Evolutionary conservation across 345 rosid species (phyloP).

Genomic region (Aegle marmelos): DNA sequence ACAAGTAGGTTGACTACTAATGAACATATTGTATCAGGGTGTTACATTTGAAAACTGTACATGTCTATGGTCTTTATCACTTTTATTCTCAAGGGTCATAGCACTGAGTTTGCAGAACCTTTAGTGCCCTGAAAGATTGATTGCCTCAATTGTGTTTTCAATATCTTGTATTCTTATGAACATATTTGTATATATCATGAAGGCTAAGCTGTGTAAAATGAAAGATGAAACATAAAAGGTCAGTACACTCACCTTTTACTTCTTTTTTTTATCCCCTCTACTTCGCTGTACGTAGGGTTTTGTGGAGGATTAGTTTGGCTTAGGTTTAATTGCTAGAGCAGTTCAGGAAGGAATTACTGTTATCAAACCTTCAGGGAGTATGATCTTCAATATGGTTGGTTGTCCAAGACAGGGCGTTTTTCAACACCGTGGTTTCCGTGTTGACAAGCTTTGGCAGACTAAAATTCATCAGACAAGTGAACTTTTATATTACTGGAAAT

Average conservation of each 20-base stretch:
- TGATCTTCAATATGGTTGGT: no score
- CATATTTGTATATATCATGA: neutral
- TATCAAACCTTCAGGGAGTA: no score
- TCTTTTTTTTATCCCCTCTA: no score
- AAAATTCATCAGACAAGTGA: no score
- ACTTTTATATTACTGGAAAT: no score
- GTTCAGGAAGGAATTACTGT: no score
- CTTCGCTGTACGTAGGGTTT: slow-evolving; percentile 51
- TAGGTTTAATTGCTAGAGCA: slow-evolving; percentile 95
- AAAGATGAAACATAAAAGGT: neutral
- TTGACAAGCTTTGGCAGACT: no score
- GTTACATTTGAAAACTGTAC: neutral
- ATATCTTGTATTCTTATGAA: neutral
- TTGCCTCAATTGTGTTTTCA: neutral
- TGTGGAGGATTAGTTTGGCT: slow-evolving; percentile 97
- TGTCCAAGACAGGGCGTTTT: no score
- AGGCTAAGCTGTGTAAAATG: neutral
- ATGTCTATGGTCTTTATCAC: neutral
- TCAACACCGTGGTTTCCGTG: no score
- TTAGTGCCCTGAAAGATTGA: neutral
- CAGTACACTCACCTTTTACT: neutral
- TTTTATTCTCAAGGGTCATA: neutral
- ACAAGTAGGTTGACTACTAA: neutral
- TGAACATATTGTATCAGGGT: neutral
- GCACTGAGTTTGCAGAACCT: neutral